Evolutionary conservation across 2,329 filamentous ascomycete genomes (phyloP), one percentile per base, ranked within the genome.

Genomic region (Fusarium sp.): DNA sequence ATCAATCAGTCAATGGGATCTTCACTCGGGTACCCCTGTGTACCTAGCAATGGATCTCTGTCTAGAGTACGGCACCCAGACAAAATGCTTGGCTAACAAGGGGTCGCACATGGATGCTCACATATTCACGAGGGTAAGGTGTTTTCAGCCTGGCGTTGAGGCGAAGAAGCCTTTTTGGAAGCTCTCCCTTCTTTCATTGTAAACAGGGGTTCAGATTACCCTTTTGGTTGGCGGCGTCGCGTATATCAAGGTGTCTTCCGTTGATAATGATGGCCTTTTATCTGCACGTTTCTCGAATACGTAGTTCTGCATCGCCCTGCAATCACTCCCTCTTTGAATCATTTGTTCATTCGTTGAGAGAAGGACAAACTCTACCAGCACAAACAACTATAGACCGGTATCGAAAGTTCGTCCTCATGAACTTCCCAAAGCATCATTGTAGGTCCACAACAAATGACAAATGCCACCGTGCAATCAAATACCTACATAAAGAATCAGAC

Each of bases 1-100:
- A 54, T 46, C 49, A 53, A 53, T 53, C 25, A 34, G 24, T 53
- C 24, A 49, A 73, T 71, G 67, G 67, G 69, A 74, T 68, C 69
- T 69, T 64, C 69, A 46, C 59, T 62, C 46, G 15, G 13, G n/a
- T 53, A 29, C 46, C 59, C 59, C 25, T 53, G 59, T 38, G 38
- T 43, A 22, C 22, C 22, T 22, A 10, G 45, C 20, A 27, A 27
- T 27, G 25, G 25, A 53, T 62, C 30, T 24, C 29, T 38, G 51
- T 65, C 67, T 57, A 58, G 64, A 64, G 58, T 59, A 34, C 44
- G 20, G 43, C 53, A 48, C 49, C 53, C 49, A 57, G 67, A 32
- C 52, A 48, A 53, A 53, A 54, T 49, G 43, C 62, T 62, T 56
- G 53, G 55, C 60, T 48, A 41, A 40, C 66, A 62, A 52, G 65